Percentiles rank a stretch among this genome's conserved stretches.
Evolutionary conservation across 441 rosid species (phyloP).

Genomic region (Jatropha podagrica): DNA sequence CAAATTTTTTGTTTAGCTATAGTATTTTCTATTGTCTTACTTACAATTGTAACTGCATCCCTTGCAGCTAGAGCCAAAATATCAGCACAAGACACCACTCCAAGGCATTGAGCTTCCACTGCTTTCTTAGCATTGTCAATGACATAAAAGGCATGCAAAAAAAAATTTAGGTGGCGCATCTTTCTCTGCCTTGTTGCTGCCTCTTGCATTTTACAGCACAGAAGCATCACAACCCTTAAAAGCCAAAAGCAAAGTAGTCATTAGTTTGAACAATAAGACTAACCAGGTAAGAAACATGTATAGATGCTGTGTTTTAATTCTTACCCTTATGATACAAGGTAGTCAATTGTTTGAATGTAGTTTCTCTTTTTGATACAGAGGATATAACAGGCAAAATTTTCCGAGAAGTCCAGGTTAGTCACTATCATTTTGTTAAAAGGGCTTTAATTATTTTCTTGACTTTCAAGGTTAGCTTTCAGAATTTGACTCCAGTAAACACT

Average conservation of each 20-base stretch:
- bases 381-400: too few relatives aligned
- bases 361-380: too few relatives aligned
- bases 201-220: slow-evolving; percentile 51
- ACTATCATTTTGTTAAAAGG: too few relatives aligned
- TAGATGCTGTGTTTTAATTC: neutral
- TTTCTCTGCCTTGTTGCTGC: slow-evolving; percentile 45
- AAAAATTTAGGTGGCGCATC: slow-evolving; percentile 47
- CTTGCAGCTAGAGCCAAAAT: slow-evolving; percentile 74
- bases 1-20: neutral
- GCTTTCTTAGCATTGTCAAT: slow-evolving; percentile 55
- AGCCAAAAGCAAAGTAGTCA: neutral
- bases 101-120: slow-evolving; percentile 61
- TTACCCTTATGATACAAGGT: slow-evolving; percentile 64
- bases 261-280: neutral
- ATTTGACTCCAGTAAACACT: too few relatives aligned
- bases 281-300: neutral
- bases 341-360: too few relatives aligned
- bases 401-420: too few relatives aligned
- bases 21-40: slow-evolving; percentile 14
- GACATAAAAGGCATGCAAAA: slow-evolving; percentile 52
- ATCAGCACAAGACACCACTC: slow-evolving; percentile 74
- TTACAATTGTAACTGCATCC: slow-evolving; percentile 57
- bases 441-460: too few relatives aligned
- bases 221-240: slow-evolving; percentile 79
- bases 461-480: too few relatives aligned